Conservation (phyloP, 2,329 filamentous ascomycete genomes). For the Trichoderma cornu-damae region DNA sequence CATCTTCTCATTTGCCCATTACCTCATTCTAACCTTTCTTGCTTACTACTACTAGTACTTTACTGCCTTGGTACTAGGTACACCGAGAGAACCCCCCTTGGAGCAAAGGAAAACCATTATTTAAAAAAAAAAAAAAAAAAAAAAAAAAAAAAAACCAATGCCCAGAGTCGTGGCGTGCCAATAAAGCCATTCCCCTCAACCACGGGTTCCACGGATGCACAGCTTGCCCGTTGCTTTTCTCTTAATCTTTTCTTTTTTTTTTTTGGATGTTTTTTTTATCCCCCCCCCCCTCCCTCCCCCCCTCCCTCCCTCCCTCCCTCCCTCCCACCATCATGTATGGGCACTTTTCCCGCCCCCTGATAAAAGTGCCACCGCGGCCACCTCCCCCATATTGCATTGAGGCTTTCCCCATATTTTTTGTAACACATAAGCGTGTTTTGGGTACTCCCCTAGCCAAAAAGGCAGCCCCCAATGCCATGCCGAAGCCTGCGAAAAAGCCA, state of each 20-base stretch:
- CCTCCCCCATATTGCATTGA: conserved; percentile 14
- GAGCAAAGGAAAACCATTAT: too few species aligned
- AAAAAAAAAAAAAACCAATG: not conserved
- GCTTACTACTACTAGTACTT: too few species aligned
- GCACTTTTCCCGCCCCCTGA: conserved; percentile 4
- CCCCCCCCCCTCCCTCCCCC: too few species aligned
- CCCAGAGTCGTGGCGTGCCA: not conserved
- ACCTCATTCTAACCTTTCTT: too few species aligned
- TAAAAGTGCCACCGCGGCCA: not conserved
- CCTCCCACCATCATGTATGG: conserved; percentile 4
- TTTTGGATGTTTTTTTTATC: too few species aligned
- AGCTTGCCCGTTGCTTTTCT: conserved; percentile 3
- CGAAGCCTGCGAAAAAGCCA: not conserved
- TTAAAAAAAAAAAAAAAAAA: too few species aligned
- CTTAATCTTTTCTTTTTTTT: too few species aligned
- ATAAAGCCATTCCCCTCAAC: conserved; percentile 10
- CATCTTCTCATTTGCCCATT: too few species aligned
- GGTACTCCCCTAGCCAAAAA: not conserved
- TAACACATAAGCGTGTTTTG: conserved; percentile 1
- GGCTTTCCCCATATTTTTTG: conserved; percentile 14
- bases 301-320: not conserved
- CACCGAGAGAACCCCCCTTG: too few species aligned
- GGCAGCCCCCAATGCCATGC: conserved; percentile 1
- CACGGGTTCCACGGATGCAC: conserved; percentile 12
- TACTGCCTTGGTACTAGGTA: too few species aligned